phyloP scores from a whole-genome alignment of 1,284 basidiomycete genomes.

The Ustilago lituana region DNA sequence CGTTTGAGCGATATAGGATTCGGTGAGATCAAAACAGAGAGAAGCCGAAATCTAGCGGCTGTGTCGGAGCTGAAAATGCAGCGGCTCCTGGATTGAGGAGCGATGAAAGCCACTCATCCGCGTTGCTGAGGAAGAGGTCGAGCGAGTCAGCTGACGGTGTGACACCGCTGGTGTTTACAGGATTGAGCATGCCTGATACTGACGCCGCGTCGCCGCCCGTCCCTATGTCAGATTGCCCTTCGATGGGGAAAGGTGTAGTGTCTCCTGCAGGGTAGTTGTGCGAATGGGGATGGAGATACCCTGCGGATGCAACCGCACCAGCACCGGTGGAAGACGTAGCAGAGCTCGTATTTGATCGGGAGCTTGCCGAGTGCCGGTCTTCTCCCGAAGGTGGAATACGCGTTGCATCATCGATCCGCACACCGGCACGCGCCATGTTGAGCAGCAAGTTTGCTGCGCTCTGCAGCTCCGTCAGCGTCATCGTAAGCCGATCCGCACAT shows the following conservation, averaged over 20 bases:
- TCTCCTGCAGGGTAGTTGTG: constrained; percentile 6
- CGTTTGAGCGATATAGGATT: too few relatives aligned
- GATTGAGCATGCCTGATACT: constrained; percentile 6
- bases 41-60: constrained; percentile 38
- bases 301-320: neutral
- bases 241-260: neutral
- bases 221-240: neutral
- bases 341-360: constrained; percentile 16
- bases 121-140: constrained; percentile 41
- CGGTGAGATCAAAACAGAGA: constrained; percentile 21
- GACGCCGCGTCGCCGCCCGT: constrained; percentile 2
- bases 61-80: constrained; percentile 26
- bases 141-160: constrained; percentile 35
- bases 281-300: neutral
- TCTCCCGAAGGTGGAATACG: constrained; percentile 30
- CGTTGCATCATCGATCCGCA: constrained; percentile 40
- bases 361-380: constrained; percentile 14
- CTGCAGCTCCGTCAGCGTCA: constrained; percentile 41
- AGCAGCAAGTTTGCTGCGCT: constrained; percentile 38
- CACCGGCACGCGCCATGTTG: constrained; percentile 42
- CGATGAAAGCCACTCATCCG: constrained; percentile 44
- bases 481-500: constrained; percentile 35
- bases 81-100: constrained; percentile 37
- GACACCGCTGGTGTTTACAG: constrained; percentile 10
- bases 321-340: constrained; percentile 8